Base-by-base conservation (phyloP, 805 yeast genomes). In the Saccharomyces paradoxus region DNA sequence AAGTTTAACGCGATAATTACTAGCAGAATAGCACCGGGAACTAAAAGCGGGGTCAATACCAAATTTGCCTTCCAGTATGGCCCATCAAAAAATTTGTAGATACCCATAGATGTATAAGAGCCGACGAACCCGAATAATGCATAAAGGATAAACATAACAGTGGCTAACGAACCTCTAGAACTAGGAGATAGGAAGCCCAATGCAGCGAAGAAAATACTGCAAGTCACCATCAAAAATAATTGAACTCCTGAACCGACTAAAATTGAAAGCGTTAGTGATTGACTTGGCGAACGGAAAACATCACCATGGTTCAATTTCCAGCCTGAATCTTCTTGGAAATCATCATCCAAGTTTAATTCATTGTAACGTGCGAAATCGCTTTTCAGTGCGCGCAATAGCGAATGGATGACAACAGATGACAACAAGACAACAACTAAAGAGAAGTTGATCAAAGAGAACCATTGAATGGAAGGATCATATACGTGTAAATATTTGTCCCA, bases 271-370 rank as follows among this genome's bases (percentile, higher is more conserved):
- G 87, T 55, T 80, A 90, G 78, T 53, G 86, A 77, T 60, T 80
- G 74, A 51, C 76, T 68, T 47, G 98, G 98, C 8, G 91, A 74
- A 70, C 98, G 81, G 75, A 92, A 92, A 30, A 92, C 90, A 69
- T 92, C 98, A 58, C 97, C 98, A 64, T 91, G 95, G 44, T 90
- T 85, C 59, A 94, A 78, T 69, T 94, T 94, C 99, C 99, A 94
- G 44, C 99, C 99, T 66, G 90, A 80, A 69, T 94, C 98, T 65
- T 90, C 96, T 58, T 89, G 84, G 52, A 89, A 81, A 55, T 87
- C 96, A 63, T 85, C 89, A 67, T 87, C 94, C 63, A 92, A 78
- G 66, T 87, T 89, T 59, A 92, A 80, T 68, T 88, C 96, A 68
- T 92, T 92, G 73, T 94, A 94, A 63, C 86, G 84, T 55, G 85